A percentile compares a stretch with the other conserved stretches of the same genome.
Conservation (phyloP, 345 rosid species). For the Arabidopsis suecica region DNA sequence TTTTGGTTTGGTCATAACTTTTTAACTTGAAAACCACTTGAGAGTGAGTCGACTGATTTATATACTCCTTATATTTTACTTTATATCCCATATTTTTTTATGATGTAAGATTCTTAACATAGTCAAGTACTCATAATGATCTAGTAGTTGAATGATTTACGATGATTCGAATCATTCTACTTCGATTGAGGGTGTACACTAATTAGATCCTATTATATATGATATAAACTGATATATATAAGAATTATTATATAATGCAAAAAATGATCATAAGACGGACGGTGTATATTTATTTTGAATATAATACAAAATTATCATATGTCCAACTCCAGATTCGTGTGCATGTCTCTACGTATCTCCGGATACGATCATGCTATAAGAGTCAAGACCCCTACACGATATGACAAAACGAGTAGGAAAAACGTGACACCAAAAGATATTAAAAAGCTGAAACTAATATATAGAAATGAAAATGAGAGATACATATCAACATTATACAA, state of each 20-base stretch:
- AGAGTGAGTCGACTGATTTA: background rate
- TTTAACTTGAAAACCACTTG: background rate
- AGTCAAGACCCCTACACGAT: conserved; percentile 5
- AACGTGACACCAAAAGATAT: background rate
- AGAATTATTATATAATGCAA: too few relatives aligned
- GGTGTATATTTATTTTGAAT: too few relatives aligned
- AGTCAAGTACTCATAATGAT: background rate
- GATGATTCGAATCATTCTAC: background rate
- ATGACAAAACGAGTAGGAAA: conserved; percentile 23
- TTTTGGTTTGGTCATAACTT: too few relatives aligned
- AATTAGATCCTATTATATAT: too few relatives aligned
- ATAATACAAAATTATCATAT: background rate
- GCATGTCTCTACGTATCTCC: conserved; percentile 21
- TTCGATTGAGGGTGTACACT: too few relatives aligned
- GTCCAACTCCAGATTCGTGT: conserved; percentile 7
- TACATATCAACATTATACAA: background rate
- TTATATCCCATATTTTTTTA: background rate
- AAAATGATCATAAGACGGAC: too few relatives aligned
- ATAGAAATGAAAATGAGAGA: background rate
- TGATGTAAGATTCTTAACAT: background rate
- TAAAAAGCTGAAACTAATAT: background rate
- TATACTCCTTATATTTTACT: background rate
- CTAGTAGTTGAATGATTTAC: background rate
- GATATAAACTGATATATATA: too few relatives aligned
- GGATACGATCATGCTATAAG: conserved; percentile 15